Conservation (phyloP, 2,329 filamentous ascomycete genomes). For the Hypoxylon sp. region DNA sequence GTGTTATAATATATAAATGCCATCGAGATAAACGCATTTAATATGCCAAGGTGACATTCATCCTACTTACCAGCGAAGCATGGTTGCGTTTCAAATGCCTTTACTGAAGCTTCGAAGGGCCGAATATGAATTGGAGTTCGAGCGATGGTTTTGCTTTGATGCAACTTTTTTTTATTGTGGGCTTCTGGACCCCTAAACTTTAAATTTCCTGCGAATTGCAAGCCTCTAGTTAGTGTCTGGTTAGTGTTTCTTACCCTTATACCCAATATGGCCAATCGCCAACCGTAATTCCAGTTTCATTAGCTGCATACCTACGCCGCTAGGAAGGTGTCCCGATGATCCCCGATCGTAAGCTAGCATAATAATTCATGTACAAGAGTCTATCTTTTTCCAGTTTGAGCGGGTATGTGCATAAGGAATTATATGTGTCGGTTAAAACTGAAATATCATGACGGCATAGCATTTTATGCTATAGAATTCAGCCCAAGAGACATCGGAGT, state of each 20-base stretch:
- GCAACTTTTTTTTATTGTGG: conserved; percentile 31
- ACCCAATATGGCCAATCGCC: neutral
- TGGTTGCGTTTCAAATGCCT: conserved; percentile 43
- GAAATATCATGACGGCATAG: neutral
- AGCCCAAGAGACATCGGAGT: neutral
- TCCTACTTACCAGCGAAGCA: conserved; percentile 54
- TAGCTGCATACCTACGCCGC: conserved; percentile 18
- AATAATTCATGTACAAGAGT: conserved; percentile 15
- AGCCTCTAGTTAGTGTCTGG: neutral
- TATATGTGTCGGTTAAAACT: neutral
- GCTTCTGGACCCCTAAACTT: conserved; percentile 23
- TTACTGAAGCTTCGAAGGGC: conserved; percentile 34
- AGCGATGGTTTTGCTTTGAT: conserved; percentile 36
- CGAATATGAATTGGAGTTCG: conserved; percentile 34
- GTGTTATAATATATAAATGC: conserved; percentile 9
- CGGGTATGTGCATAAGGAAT: neutral
- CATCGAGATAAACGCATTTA: conserved; percentile 9
- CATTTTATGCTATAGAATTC: neutral
- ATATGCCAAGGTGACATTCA: conserved; percentile 35
- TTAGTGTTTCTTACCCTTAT: conserved; percentile 14
- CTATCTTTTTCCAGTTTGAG: neutral
- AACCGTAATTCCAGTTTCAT: neutral
- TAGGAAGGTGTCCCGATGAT: conserved; percentile 1
- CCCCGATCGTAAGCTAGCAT: neutral
- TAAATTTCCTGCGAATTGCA: conserved; percentile 16